Percentiles rank a stretch among this genome's conserved stretches.
Conservation (phyloP, 257 asterid species). For the Anisodus acutangulus region DNA sequence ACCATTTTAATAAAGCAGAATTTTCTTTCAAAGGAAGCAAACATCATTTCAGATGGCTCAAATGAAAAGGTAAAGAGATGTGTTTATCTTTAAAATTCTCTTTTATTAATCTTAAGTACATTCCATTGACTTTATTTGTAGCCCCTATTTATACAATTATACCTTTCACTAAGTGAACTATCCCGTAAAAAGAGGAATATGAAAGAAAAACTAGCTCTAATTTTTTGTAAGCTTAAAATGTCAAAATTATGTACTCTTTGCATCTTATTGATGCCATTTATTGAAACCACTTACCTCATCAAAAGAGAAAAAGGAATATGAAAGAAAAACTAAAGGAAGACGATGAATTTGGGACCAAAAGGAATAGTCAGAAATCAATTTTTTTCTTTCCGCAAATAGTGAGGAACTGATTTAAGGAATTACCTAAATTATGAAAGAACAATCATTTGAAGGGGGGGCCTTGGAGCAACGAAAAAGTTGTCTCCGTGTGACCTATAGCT, state of each 20-base stretch:
- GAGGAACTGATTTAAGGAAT: neutral
- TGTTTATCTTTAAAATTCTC: neutral
- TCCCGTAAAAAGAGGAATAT: neutral
- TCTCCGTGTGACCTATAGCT: no score
- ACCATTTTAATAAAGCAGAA: neutral
- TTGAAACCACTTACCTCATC: neutral
- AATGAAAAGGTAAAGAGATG: neutral
- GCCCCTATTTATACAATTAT: neutral
- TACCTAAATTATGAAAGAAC: neutral
- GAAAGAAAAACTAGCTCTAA: neutral
- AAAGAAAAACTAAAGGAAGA: slow-evolving; percentile 3
- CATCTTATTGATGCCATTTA: no score
- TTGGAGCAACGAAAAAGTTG: no score
- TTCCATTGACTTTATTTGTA: neutral
- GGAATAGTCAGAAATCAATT: neutral
- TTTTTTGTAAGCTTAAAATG: no score
- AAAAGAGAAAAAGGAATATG: neutral
- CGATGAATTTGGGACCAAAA: neutral
- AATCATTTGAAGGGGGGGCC: no score
- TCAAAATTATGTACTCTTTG: no score
- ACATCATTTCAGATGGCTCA: neutral
- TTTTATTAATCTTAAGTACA: neutral
- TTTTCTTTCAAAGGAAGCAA: neutral
- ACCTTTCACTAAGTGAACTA: neutral
- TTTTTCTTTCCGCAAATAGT: neutral